Evolutionary conservation across 352 stramenopile genomes (phyloP).

Genomic region (Globisporangium canariense): DNA sequence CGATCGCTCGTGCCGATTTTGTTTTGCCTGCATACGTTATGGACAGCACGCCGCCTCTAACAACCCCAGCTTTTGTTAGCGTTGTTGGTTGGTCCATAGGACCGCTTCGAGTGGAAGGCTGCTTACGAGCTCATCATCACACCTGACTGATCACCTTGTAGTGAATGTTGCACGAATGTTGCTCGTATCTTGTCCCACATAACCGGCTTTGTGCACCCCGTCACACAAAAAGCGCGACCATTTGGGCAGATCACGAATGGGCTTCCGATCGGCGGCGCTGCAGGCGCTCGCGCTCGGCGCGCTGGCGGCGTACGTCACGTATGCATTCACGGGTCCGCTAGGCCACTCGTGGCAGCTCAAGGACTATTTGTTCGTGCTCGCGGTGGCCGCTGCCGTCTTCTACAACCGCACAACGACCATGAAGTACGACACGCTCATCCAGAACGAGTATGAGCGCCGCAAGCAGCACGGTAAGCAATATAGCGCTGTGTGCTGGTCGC

Average conservation of each 20-base stretch:
- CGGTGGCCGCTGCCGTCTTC: constrained; percentile 48
- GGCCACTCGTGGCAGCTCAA: constrained; percentile 44
- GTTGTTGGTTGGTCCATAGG: too few species aligned
- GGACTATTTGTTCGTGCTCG: constrained; percentile 62
- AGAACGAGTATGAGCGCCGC: constrained; percentile 17
- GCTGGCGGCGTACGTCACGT: constrained; percentile 52
- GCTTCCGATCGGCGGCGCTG: constrained; percentile 19
- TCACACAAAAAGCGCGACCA: neutral
- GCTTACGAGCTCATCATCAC: too few species aligned
- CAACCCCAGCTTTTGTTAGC: too few species aligned
- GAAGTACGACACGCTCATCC: constrained; percentile 47
- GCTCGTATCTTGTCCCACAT: neutral
- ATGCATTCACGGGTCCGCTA: constrained; percentile 31
- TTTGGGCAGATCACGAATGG: constrained; percentile 14
- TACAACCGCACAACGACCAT: constrained; percentile 49
- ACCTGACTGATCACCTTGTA: too few species aligned
- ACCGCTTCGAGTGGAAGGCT: too few species aligned
- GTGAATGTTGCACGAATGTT: constrained; percentile 1
- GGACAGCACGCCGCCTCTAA: too few species aligned
- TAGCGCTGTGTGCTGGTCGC: too few species aligned
- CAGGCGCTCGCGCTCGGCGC: constrained; percentile 40
- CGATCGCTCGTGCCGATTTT: too few species aligned
- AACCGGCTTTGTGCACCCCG: neutral
- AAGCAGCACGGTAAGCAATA: constrained; percentile 11
- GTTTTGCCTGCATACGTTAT: too few species aligned